These are phyloP conservation scores for Metschnikowia rubicola DNA, from an alignment of 805 yeast species.

Conservation along the genomic window DNA sequence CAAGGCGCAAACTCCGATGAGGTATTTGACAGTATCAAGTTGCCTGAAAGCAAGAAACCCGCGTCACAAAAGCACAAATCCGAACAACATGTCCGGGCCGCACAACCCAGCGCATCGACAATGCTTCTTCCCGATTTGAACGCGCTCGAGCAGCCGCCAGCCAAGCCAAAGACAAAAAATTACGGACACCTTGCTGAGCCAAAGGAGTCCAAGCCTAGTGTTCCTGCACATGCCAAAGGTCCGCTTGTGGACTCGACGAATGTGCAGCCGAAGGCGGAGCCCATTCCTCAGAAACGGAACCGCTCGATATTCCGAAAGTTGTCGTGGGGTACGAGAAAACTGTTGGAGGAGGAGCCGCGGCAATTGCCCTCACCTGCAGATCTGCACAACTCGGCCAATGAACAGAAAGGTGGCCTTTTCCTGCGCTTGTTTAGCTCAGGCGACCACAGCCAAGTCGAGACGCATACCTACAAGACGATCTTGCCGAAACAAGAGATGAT, in stretches of 20 bases:
- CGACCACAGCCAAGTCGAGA: conserved; percentile 22
- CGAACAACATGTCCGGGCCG: conserved; percentile 7
- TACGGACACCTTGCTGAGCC: conserved; percentile 5
- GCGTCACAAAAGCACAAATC: background rate
- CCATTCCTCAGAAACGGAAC: conserved; percentile 26
- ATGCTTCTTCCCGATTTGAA: conserved; percentile 33
- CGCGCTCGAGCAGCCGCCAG: conserved; percentile 3
- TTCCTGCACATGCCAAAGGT: conserved; percentile 1
- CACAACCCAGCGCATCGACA: conserved; percentile 33
- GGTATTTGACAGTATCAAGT: conserved; percentile 44
- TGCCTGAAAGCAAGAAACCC: conserved; percentile 41
- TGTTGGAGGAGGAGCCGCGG: conserved; percentile 26
- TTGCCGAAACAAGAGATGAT: conserved; percentile 54
- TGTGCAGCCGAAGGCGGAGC: conserved; percentile 5
- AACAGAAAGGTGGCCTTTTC: conserved; percentile 12
- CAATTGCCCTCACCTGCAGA: conserved; percentile 24
- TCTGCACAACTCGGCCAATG: conserved; percentile 24
- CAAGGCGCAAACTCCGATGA: conserved; percentile 9
- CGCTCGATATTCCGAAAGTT: conserved; percentile 47
- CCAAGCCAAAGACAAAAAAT: background rate
- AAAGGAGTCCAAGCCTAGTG: background rate
- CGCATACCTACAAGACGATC: conserved; percentile 35
- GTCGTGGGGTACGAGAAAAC: conserved; percentile 47
- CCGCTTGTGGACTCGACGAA: conserved; percentile 33
- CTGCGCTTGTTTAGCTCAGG: conserved; percentile 42